Evolutionary conservation across 108 stramenopile genomes (phyloP).

Genomic region (Nannochloropsis gaditana): DNA sequence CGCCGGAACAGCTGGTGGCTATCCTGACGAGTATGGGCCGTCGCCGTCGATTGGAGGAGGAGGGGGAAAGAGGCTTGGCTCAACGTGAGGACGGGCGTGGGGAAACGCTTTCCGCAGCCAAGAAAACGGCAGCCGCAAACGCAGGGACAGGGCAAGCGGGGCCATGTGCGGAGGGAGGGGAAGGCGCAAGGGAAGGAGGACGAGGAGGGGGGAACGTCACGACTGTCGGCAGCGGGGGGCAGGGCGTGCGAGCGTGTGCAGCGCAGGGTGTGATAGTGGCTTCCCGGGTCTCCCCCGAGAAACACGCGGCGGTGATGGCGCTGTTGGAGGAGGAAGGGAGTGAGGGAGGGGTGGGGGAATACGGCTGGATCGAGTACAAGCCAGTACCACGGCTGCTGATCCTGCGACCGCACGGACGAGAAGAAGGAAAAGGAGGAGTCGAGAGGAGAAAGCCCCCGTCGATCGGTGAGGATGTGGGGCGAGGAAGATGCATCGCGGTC

Average conservation of each 20-base stretch:
- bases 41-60: background rate
- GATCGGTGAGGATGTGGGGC: background rate
- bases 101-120: background rate
- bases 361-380: background rate
- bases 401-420: background rate
- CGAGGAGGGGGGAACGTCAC: background rate
- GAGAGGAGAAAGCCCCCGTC: background rate
- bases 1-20: conserved; percentile 29
- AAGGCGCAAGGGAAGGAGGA: background rate
- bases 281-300: background rate
- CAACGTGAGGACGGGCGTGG: background rate
- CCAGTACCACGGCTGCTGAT: conserved; percentile 13
- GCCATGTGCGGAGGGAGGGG: background rate
- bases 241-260: background rate
- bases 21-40: conserved; percentile 34
- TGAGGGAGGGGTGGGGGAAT: background rate
- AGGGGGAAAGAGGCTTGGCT: background rate
- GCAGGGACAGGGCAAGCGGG: background rate
- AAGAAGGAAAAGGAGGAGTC: background rate
- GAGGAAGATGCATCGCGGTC: background rate
- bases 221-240: background rate
- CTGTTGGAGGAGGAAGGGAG: background rate
- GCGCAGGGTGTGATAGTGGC: background rate
- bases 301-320: background rate
- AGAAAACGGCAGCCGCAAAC: background rate